Conservation (phyloP, 441 rosid species). For the Mallotus japonicus region DNA sequence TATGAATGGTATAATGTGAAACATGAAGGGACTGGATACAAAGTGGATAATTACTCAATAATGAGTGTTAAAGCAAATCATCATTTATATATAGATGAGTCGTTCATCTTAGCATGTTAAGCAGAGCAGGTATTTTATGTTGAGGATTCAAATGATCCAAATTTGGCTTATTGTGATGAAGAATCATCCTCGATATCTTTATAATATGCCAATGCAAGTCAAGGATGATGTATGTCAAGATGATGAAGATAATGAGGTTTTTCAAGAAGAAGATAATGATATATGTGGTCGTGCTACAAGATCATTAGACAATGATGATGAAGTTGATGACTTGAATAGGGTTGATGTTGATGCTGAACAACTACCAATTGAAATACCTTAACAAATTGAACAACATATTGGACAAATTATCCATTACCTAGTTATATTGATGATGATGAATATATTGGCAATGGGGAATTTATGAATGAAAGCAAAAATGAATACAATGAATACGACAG, state of each 20-base stretch:
- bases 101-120: too few species aligned
- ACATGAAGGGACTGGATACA: neutral
- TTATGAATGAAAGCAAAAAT: neutral
- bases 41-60: neutral
- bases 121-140: neutral
- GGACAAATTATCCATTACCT: neutral
- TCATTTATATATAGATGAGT: too few species aligned
- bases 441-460: neutral
- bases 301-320: neutral
- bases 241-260: neutral
- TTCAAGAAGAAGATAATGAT: neutral
- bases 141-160: neutral
- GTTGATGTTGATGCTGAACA: neutral
- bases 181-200: neutral
- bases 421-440: neutral
- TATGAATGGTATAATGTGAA: neutral
- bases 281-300: neutral
- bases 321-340: neutral
- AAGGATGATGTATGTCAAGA: neutral
- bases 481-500: neutral
- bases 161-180: neutral
- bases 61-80: too few species aligned
- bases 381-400: neutral
- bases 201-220: neutral
- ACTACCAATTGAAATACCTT: neutral